Evolutionary conservation across 2,329 filamentous ascomycete species (phyloP), one percentile per base, ranked within the genome.

Genomic region (Penicillium sp.): DNA sequence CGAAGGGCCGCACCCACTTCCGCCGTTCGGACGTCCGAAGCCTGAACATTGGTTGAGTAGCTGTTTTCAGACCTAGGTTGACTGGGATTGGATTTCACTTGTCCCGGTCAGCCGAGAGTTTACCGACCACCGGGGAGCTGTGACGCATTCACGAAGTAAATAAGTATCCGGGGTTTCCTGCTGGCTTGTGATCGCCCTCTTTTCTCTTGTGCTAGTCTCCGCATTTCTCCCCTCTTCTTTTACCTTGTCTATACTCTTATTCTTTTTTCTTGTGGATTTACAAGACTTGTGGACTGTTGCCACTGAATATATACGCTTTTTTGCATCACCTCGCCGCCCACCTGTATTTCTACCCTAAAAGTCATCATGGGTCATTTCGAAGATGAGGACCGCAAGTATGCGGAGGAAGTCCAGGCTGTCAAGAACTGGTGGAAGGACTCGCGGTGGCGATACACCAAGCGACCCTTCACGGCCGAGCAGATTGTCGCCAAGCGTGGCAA

Each of bases 401-500:
- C 83, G 65, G 80, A 86, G 60, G 93, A 98, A 70, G 89, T 97
- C 52, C 83, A 86, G 64, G 83, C 87, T 59, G 86, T 97, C 60
- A 89, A 96, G 81, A 76, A 87, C 72, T 98, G 93, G 93, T 98
- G 93, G 93, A 80, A 78, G 46, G 88, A 95, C 64, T 82, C 89
- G 49, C 82, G 93, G 79, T 98, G 93, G 93, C 82, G 88, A 69
- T 83, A 89, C 73, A 98, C 93, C 63, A 91, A 88, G 76, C 82
- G 93, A 50, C 86, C 93, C 23, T 98, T 93, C 71, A 95, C 91
- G 3, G 90, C 93, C 28, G 93, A 97, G 79, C 88, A 95, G 75
- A 97, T 98, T 66, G 93, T 95, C 56, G 86, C 88, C 45, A 98
- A 98, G 82, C 81, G 93, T 66, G 93, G 93, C 50, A 91, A 87